These are phyloP conservation scores for Ophiostoma perfectum DNA, from an alignment of 2,329 filamentous ascomycete species.

Conservation along the genomic window DNA sequence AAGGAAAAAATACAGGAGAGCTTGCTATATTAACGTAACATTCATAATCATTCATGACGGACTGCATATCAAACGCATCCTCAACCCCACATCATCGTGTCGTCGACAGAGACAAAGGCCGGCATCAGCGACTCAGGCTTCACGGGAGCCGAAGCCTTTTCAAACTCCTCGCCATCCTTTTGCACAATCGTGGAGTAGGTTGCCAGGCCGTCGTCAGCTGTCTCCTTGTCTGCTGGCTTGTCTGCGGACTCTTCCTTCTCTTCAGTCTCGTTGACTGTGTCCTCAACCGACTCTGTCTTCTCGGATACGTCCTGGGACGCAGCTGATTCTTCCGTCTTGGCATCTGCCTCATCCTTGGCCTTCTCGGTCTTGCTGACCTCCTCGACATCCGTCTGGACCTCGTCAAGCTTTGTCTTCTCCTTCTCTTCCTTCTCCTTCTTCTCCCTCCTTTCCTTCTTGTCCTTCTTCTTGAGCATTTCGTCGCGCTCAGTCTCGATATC, in stretches of 20 bases:
- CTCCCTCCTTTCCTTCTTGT: conserved; percentile 13
- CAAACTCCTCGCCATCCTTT: conserved; percentile 32
- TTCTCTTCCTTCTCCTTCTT: conserved; percentile 31
- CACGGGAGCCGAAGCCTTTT: conserved; percentile 30
- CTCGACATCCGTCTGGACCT: conserved; percentile 18
- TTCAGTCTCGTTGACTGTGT: neutral
- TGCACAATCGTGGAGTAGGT: conserved; percentile 29
- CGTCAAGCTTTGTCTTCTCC: conserved; percentile 26
- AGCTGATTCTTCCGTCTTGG: neutral
- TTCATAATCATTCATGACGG: neutral
- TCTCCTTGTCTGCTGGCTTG: conserved; percentile 1
- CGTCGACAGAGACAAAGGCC: neutral
- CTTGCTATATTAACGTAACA: neutral
- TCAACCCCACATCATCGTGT: conserved; percentile 21
- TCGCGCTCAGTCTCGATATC: conserved; percentile 26
- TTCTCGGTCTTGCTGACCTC: conserved; percentile 29
- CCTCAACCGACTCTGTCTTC: neutral
- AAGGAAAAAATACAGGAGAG: neutral
- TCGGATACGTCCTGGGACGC: neutral
- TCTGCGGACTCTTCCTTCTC: neutral
- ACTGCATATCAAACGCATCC: neutral
- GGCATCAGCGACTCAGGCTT: neutral
- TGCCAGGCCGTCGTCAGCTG: conserved; percentile 24
- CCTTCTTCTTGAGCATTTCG: conserved; percentile 27
- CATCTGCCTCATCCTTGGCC: conserved; percentile 29